Evolutionary conservation across 192 early-diverging fungal genomes (phyloP), one percentile per base, ranked within the genome.

Genomic region (Coemansia sp.): DNA sequence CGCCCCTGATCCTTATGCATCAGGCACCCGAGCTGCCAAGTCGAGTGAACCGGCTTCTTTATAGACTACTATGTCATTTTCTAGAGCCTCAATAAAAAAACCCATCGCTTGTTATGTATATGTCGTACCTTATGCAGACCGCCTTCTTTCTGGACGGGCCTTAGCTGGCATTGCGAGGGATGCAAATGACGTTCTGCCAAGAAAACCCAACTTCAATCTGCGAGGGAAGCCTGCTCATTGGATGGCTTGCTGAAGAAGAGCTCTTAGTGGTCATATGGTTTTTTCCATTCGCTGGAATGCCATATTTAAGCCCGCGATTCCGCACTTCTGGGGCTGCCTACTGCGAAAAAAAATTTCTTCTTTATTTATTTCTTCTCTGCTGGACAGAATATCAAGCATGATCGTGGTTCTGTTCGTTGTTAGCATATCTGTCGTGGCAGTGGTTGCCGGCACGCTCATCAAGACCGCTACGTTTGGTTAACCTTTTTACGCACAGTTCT

Each of bases 381-480:
- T 11, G 17, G 16, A 4, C 23, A 26, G 23, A 26, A 20, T 8
- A 48, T 7, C 23, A 26, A 28, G 37, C 34, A 69, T 76, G 73
- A 69, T 76, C 53, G 73, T 76, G 34, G 44, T 76, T 23, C 38
- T 76, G 18, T 66, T 76, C 41, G 66, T 69, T 2, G 63, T 66
- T 0, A 37, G 62, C 5, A 55, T 76, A 23, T 59, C 66, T 7
- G 73, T 76, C 15, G 55, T 76, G 2, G 73, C 63, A 5, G 38
- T 76, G 21, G 46, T 58, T 3, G 66, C 58, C 9, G 73, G 73
- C 14, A 66, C 73, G 14, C 50, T 76, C 11, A 44, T 69, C 18
- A 76, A 66, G 59, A 43, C 69, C 18, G 62, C 73, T 6, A 50
- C 54, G 5, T 26, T 66, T 26, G 63, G 62, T 7, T 69, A 71